Evolutionary conservation across 768 basidiomycete species (phyloP), one percentile per base, ranked within the genome.

Genomic region (Galerina sulciceps): DNA sequence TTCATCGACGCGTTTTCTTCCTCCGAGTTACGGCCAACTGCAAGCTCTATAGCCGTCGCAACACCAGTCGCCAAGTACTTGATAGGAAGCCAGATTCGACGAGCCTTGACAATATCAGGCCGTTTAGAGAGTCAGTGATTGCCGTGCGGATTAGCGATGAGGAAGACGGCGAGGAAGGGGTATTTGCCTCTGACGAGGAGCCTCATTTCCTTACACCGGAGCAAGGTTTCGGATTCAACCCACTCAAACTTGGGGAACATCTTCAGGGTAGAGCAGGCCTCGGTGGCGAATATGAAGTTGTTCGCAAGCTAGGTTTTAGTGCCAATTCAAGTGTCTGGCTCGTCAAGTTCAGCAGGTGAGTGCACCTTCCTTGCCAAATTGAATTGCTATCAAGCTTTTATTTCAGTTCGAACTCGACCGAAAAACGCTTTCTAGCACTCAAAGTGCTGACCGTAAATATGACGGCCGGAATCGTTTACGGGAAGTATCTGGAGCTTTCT

Each of bases 371-470:
- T 36, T 35, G 17, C 47, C n/a, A 11, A 15, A 15, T 2, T 34
- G 15, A 10, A 31, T 31, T 9, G 10, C 17, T 48, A 18, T 31
- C 6, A 26, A 17, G 13, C 23, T 3, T 46, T 35, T 48, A 14
- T 34, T 36, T n/a, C n/a, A 48, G 26, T 15, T n/a, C n/a, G n/a
- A 48, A 48, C 10, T 48, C 26, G 47, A 48, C 14, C 6, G 47
- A 48, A 48, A 35, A n/a, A 10, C 26, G 10, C n/a, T 48, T 35
- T 48, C 47, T 48, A 14, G 47, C 31, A 18, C 14, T 35, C 47
- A 48, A 48, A 48, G 26, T 35, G 26, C 26, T 48, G 35, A 48
- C 26, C 13, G 47, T 48, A 48, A 48, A 48, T 48, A n/a, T 48
- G 31, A 48, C 26, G n/a, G 26, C 47, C 31, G 45, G 44, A 13